Conservation (phyloP, 805 yeast genomes). For the Sugiyamaella lignohabitans region DNA sequence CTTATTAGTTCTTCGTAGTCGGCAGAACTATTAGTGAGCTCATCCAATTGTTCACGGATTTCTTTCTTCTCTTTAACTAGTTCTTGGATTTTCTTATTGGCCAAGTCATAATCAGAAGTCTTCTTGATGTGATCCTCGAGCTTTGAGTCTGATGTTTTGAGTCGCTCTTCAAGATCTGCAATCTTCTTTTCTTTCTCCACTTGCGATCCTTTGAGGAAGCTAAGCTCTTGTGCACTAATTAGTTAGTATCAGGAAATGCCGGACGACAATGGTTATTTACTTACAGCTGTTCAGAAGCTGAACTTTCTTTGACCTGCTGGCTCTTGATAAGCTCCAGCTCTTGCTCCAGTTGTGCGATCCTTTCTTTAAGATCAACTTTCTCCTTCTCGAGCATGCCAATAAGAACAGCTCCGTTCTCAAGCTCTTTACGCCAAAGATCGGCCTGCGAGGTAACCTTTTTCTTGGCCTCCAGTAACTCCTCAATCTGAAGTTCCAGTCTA, state of each 20-base stretch:
- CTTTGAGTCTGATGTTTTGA: slow-evolving; percentile 24
- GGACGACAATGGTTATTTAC: background rate
- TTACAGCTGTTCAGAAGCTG: slow-evolving; percentile 17
- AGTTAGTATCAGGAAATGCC: slow-evolving; percentile 3
- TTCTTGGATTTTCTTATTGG: slow-evolving; percentile 35
- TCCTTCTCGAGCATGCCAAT: slow-evolving; percentile 33
- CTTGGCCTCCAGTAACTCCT: slow-evolving; percentile 31
- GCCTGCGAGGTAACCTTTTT: slow-evolving; percentile 30
- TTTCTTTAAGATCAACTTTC: slow-evolving; percentile 27
- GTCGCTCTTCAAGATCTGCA: slow-evolving; percentile 26
- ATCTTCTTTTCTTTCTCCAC: slow-evolving; percentile 27
- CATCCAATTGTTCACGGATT: slow-evolving; percentile 37
- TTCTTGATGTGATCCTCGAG: slow-evolving; percentile 17
- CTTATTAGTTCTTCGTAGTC: slow-evolving; percentile 34
- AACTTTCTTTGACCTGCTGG: slow-evolving; percentile 13
- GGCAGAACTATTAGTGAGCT: slow-evolving; percentile 34
- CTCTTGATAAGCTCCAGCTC: slow-evolving; percentile 23
- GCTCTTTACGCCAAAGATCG: slow-evolving; percentile 30
- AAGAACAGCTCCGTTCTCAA: slow-evolving; percentile 32
- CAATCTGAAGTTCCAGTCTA: slow-evolving; percentile 26
- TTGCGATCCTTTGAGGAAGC: slow-evolving; percentile 20
- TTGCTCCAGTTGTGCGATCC: slow-evolving; percentile 31
- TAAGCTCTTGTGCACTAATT: slow-evolving; percentile 16
- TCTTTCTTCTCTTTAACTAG: slow-evolving; percentile 41
- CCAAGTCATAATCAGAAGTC: slow-evolving; percentile 23